A percentile compares a stretch with the other conserved stretches of the same genome.
Conservation (phyloP, 768 basidiomycete genomes). For the Clitopilus passeckerianus region DNA sequence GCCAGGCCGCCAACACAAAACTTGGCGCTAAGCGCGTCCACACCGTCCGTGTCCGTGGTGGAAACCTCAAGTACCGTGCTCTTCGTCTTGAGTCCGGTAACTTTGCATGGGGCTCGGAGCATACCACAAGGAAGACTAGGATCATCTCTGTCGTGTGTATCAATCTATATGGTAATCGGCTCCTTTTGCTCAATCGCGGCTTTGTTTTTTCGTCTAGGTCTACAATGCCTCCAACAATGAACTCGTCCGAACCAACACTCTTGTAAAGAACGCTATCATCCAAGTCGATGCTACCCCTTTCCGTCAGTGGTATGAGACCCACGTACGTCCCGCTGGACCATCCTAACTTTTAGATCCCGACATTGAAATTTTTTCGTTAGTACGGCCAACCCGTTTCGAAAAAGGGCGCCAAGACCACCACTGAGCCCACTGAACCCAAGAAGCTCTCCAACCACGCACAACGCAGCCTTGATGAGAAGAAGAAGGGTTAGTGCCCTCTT, state of each 20-base stretch:
- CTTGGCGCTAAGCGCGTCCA: conserved; percentile 95
- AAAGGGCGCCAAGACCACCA: conserved; percentile 55
- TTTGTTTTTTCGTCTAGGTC: conserved; percentile 43
- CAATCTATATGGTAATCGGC: background rate
- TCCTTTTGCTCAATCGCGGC: background rate
- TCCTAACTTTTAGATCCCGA: background rate
- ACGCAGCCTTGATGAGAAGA: conserved; percentile 82
- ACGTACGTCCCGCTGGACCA: conserved; percentile 53
- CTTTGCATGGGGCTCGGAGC: conserved; percentile 98
- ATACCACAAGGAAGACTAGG: conserved; percentile 91
- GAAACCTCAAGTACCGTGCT: conserved; percentile 92
- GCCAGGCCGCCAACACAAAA: conserved; percentile 96
- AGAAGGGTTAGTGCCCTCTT: conserved; percentile 61
- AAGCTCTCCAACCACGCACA: conserved; percentile 91
- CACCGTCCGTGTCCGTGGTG: conserved; percentile 91
- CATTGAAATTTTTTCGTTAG: conserved; percentile 32
- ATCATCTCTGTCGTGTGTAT: conserved; percentile 88
- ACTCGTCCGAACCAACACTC: conserved; percentile 98
- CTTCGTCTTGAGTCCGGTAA: conserved; percentile 96
- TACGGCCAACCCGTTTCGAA: conserved; percentile 95
- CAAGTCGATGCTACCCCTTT: conserved; percentile 98
- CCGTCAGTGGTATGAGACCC: conserved; percentile 99
- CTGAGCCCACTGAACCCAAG: conserved; percentile 50
- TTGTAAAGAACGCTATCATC: conserved; percentile 95
- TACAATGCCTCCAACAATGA: conserved; percentile 99